Conservation (phyloP, 768 basidiomycete species). For the Pilatotrama ljubarskyi region DNA sequence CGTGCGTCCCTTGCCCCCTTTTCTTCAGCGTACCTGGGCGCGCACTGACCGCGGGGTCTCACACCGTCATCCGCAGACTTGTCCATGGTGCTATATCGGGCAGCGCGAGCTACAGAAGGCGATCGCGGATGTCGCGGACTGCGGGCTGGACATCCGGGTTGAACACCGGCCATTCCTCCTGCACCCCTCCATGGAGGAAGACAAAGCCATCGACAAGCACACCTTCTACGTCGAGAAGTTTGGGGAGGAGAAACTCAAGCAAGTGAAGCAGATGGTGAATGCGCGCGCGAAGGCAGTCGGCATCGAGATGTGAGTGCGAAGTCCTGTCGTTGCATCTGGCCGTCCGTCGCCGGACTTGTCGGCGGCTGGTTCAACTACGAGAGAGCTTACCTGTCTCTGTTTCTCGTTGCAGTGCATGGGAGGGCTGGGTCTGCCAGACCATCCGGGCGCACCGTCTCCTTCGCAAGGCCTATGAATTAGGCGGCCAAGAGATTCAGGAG, state of each 20-base stretch:
- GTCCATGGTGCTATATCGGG: slow-evolving; percentile 46
- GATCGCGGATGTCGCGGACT: slow-evolving; percentile 32
- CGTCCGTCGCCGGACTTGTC: not conserved
- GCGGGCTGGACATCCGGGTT: slow-evolving; percentile 39
- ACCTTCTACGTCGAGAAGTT: slow-evolving; percentile 37
- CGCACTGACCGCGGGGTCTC: not conserved
- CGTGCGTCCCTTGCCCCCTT: slow-evolving; percentile 28
- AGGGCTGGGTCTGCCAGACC: slow-evolving; percentile 65
- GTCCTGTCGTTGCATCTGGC: not conserved
- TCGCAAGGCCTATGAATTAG: slow-evolving; percentile 63
- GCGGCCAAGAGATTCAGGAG: slow-evolving; percentile 61
- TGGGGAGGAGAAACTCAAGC: slow-evolving; percentile 39
- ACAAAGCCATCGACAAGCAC: slow-evolving; percentile 30
- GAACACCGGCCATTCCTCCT: slow-evolving; percentile 51
- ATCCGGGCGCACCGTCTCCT: slow-evolving; percentile 70
- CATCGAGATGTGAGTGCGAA: slow-evolving; percentile 43
- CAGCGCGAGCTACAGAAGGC: slow-evolving; percentile 41
- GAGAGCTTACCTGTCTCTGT: not conserved
- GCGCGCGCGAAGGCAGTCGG: slow-evolving; percentile 41
- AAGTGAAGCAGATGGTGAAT: slow-evolving; percentile 33
- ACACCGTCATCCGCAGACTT: slow-evolving; percentile 27
- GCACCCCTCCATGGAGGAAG: slow-evolving; percentile 37
- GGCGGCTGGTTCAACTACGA: not conserved
- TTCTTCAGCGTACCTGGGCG: not conserved
- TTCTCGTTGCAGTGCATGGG: slow-evolving; percentile 48